Evolutionary conservation across 768 basidiomycete species (phyloP).

Genomic region (Lentinula lateritia): DNA sequence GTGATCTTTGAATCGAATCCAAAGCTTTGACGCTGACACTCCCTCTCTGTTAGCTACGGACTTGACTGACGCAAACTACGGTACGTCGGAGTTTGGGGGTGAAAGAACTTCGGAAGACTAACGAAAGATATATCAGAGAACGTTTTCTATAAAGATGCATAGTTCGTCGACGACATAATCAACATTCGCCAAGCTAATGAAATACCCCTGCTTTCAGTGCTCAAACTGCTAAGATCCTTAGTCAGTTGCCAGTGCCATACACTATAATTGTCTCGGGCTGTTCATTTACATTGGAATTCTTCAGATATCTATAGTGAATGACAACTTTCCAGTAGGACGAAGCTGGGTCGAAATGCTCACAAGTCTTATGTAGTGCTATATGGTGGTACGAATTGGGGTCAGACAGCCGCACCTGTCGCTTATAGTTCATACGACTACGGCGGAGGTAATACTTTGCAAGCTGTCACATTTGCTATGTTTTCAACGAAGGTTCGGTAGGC

Average conservation of each 20-base stretch:
- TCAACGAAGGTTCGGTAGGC: conserved; percentile 17
- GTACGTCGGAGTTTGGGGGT: conserved; percentile 15
- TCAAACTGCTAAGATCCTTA: conserved; percentile 47
- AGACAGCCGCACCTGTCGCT: conserved; percentile 49
- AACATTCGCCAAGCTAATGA: not conserved
- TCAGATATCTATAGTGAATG: conserved; percentile 44
- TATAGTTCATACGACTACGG: conserved; percentile 64
- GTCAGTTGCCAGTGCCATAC: conserved; percentile 22
- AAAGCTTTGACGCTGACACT: no score
- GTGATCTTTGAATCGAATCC: conserved; percentile 2
- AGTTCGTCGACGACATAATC: conserved; percentile 23
- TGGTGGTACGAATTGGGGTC: conserved; percentile 63
- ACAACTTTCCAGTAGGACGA: not conserved
- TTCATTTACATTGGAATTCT: conserved; percentile 10
- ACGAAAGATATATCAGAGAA: conserved; percentile 27
- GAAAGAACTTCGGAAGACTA: not conserved
- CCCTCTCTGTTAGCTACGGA: conserved; percentile 22
- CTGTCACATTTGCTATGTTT: not conserved
- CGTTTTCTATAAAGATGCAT: conserved; percentile 48
- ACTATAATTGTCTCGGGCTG: conserved; percentile 9
- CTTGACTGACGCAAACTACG: conserved; percentile 37
- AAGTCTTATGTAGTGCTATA: conserved; percentile 36
- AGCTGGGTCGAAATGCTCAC: not conserved
- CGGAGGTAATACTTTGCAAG: conserved; percentile 25
- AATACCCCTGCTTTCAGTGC: conserved; percentile 19